These are phyloP conservation scores for Fusarium veterinarium DNA, from an alignment of 2,329 filamentous ascomycete genomes.

Conservation along the genomic window DNA sequence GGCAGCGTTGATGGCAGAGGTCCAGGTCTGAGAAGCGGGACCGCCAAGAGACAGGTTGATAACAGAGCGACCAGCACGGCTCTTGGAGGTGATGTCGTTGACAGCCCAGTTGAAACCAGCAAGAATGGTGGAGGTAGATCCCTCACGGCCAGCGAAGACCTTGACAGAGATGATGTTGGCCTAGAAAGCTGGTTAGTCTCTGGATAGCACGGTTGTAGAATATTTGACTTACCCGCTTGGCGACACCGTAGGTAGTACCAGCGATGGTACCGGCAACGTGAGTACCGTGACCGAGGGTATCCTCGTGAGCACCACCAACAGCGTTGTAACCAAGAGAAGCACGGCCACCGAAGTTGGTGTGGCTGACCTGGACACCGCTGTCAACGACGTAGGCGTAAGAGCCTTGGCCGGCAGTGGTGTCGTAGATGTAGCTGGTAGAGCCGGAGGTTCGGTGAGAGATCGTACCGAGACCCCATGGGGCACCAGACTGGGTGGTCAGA, in stretches of 20 bases:
- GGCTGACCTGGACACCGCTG: slow-evolving; percentile 66
- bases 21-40: slow-evolving; percentile 48
- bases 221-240: slow-evolving; percentile 50
- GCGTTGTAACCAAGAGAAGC: slow-evolving; percentile 55
- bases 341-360: slow-evolving; percentile 63
- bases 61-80: slow-evolving; percentile 47
- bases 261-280: slow-evolving; percentile 56
- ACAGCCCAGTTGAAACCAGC: slow-evolving; percentile 56
- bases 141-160: slow-evolving; percentile 27
- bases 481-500: slow-evolving; percentile 38
- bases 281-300: slow-evolving; percentile 56
- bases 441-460: slow-evolving; percentile 44
- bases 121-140: slow-evolving; percentile 50
- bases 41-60: slow-evolving; percentile 60
- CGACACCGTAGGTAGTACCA: slow-evolving; percentile 56
- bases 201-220: background rate
- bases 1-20: slow-evolving; percentile 55
- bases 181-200: slow-evolving; percentile 7
- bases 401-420: slow-evolving; percentile 60
- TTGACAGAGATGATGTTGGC: slow-evolving; percentile 50
- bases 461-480: slow-evolving; percentile 42
- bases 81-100: slow-evolving; percentile 48
- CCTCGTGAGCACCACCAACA: slow-evolving; percentile 46
- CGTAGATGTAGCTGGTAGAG: slow-evolving; percentile 58
- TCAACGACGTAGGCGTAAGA: slow-evolving; percentile 71